phyloP scores from a whole-genome alignment of 805 yeast species.

The Priceomyces melissophilus region DNA sequence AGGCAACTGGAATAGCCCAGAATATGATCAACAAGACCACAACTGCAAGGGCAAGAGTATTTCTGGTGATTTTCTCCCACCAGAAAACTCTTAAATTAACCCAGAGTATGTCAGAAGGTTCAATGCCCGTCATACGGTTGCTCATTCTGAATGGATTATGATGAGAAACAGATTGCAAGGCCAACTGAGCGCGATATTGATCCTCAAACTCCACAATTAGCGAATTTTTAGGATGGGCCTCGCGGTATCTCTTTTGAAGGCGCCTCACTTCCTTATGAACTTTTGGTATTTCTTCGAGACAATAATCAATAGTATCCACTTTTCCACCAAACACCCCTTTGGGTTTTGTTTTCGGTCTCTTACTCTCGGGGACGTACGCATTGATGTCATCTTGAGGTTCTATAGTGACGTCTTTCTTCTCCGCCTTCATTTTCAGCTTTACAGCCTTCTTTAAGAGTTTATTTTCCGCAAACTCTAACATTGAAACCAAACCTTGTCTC shows the following conservation, averaged over 20 bases:
- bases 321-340: constrained; percentile 48
- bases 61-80: constrained; percentile 69
- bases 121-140: constrained; percentile 61
- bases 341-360: constrained; percentile 58
- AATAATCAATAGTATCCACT: constrained; percentile 58
- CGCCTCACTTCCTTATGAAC: constrained; percentile 54
- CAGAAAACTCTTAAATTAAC: constrained; percentile 70
- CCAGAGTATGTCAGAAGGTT: constrained; percentile 66
- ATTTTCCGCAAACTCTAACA: constrained; percentile 67
- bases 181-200: constrained; percentile 73
- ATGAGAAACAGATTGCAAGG: constrained; percentile 59
- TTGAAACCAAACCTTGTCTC: constrained; percentile 57
- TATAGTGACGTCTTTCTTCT: constrained; percentile 56
- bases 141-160: constrained; percentile 63
- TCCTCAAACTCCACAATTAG: constrained; percentile 75
- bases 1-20: constrained; percentile 98
- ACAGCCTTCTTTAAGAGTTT: constrained; percentile 57
- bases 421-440: constrained; percentile 59
- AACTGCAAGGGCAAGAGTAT: constrained; percentile 48
- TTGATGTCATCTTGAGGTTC: constrained; percentile 47
- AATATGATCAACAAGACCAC: constrained; percentile 63
- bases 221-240: constrained; percentile 66
- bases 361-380: constrained; percentile 59
- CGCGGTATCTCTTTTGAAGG: constrained; percentile 49
- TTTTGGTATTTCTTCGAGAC: constrained; percentile 54